Percentiles rank a stretch among this genome's conserved stretches.
Conservation (phyloP, 768 basidiomycete species). For the Russula lepida region DNA sequence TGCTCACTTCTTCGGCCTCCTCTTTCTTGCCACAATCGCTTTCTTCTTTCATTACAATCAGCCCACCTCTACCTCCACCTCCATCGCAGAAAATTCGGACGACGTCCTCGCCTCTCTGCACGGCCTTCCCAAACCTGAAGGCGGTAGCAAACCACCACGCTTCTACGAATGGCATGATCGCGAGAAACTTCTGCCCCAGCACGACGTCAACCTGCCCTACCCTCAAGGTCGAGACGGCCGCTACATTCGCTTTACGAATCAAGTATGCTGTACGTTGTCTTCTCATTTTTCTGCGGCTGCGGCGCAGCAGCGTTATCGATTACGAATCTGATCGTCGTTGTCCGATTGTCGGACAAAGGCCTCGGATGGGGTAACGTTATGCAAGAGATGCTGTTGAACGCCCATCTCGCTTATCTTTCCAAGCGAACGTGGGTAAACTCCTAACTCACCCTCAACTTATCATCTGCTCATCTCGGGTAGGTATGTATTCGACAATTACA, state of each 20-base stretch:
- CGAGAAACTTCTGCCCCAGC: conserved; percentile 14
- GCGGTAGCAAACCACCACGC: background rate
- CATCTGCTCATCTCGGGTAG: conserved; percentile 22
- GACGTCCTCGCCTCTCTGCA: background rate
- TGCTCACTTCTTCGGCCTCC: background rate
- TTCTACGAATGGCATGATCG: conserved; percentile 8
- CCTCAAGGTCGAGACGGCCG: conserved; percentile 17
- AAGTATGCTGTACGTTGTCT: background rate
- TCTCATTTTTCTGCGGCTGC: background rate
- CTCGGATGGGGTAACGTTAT: conserved; percentile 57
- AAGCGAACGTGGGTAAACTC: conserved; percentile 39
- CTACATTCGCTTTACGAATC: conserved; percentile 18
- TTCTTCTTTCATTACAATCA: background rate
- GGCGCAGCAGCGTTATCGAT: background rate
- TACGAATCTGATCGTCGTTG: background rate
- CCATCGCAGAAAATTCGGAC: background rate
- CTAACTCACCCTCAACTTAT: no score
- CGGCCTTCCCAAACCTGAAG: conserved; percentile 1
- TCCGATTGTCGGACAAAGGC: conserved; percentile 23
- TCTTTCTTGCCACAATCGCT: background rate
- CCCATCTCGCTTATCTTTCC: conserved; percentile 39
- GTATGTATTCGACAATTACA: conserved; percentile 51
- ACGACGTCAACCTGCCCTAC: conserved; percentile 4
- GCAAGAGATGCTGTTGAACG: conserved; percentile 49
- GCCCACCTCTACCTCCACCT: background rate